Evolutionary conservation across 1,284 basidiomycete genomes (phyloP), one percentile per base, ranked within the genome.

Genomic region (Rhodotorula sp.): DNA sequence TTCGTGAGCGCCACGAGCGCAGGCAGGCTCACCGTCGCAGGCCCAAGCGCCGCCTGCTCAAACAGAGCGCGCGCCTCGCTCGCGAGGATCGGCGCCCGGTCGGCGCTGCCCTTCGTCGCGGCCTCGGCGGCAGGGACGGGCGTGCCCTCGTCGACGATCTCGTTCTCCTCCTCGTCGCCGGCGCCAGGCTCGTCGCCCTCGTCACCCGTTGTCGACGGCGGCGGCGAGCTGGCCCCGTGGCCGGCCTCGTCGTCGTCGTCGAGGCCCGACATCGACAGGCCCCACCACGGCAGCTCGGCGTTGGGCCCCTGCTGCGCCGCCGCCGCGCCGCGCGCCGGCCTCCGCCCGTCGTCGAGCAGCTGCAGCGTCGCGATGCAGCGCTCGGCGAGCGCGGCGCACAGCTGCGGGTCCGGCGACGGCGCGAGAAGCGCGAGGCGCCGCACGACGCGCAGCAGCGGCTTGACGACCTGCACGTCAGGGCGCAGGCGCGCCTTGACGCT

Each of bases 351-450:
- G 79, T 93, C 92, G 66, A 98, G 83, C 59, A 94, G 83, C 78
- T 91, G 91, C 82, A 97, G 85, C 1, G 89, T 88, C 82, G 97
- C 93, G 58, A 93, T 85, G 45, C 91, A 87, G 72, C 95, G 85
- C 55, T 91, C 86, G 61, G 89, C 87, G 61, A 89, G 86, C 52
- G 89, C 85, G 63, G 84, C 79, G 79, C 90, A 92, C 71, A 82
- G 80, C 73, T 83, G 86, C 82, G 74, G 80, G 78, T 74, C 88
- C 84, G 73, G 85, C 77, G 78, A 89, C 85, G 68, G 80, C 83
- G 80, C 88, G 84, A 56, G 82, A 79, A 66, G 68, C 61, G 79
- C 61, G 74, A 82, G 66, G 74, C 82, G 77, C 72, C 81, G 78
- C 52, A 85, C 81, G 46, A 85, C 74, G 17, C 84, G 82, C 27